Conservation (phyloP, 805 yeast genomes). For the Wickerhamiella azymoides region DNA sequence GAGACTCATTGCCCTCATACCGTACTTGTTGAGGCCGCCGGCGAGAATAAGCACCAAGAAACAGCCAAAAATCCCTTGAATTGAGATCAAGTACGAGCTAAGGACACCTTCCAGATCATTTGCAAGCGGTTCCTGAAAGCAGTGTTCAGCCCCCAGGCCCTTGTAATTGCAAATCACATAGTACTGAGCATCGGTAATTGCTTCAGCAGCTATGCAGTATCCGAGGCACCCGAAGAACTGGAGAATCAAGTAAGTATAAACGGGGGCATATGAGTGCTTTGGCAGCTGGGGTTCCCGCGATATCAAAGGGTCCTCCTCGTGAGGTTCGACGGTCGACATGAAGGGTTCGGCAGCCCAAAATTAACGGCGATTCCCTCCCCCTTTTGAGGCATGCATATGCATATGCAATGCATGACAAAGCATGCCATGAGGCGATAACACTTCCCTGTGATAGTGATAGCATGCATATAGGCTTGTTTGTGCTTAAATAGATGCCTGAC, state of each 20-base stretch:
- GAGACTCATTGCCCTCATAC: neutral
- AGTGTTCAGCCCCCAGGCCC: neutral
- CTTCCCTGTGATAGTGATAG: too few relatives aligned
- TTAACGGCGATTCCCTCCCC: too few relatives aligned
- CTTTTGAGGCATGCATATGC: too few relatives aligned
- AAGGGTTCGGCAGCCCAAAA: too few relatives aligned
- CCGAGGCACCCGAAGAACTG: neutral
- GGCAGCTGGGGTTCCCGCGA: neutral
- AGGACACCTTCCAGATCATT: neutral
- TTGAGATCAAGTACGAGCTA: neutral
- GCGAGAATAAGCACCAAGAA: neutral
- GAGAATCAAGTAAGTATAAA: neutral
- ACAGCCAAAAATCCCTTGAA: neutral
- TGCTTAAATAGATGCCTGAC: too few relatives aligned
- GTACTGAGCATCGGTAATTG: neutral
- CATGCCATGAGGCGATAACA: too few relatives aligned
- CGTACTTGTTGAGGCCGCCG: neutral
- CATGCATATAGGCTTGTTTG: too few relatives aligned
- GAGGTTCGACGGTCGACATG: neutral
- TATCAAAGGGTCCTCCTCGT: neutral
- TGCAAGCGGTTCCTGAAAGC: neutral
- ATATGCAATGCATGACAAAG: too few relatives aligned
- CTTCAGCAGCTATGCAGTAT: neutral
- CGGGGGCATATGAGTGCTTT: neutral
- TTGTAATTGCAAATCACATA: neutral